Conservation (phyloP, 257 asterid species). For the Galeopsis tetrahit region DNA sequence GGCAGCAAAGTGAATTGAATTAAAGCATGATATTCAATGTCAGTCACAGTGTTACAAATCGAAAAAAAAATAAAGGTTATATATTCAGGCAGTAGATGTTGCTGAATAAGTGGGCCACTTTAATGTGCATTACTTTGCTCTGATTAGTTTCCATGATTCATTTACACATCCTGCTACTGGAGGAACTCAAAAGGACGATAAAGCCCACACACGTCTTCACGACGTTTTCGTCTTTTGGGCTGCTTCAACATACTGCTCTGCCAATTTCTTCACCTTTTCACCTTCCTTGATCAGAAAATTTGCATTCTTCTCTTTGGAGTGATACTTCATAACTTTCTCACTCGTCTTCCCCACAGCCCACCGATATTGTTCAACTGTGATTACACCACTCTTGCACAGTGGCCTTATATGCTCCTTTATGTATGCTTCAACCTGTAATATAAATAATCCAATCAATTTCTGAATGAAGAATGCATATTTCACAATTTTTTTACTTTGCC, state of each 20-base stretch:
- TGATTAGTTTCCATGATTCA: not conserved
- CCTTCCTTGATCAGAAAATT: slow-evolving; percentile 97
- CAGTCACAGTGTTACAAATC: not conserved
- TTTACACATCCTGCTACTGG: not conserved
- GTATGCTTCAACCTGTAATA: slow-evolving; percentile 82
- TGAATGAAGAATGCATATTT: not conserved
- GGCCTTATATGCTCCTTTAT: slow-evolving; percentile 96
- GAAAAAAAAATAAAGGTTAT: not conserved
- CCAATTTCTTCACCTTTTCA: slow-evolving; percentile 92
- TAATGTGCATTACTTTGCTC: slow-evolving; percentile 20
- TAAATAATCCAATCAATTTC: slow-evolving; percentile 10
- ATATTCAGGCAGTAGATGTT: not conserved
- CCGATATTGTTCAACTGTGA: slow-evolving; percentile 84
- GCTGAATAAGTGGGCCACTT: not conserved
- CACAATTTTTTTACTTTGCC: not conserved
- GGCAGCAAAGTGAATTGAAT: not conserved
- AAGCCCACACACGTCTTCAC: not conserved
- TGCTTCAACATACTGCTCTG: slow-evolving; percentile 84
- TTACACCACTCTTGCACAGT: slow-evolving; percentile 94
- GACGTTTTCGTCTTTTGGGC: slow-evolving; percentile 54
- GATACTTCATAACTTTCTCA: slow-evolving; percentile 95
- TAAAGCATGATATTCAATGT: not conserved
- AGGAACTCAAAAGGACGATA: not conserved
- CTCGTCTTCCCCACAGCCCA: slow-evolving; percentile 95
- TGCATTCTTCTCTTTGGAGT: slow-evolving; percentile 81